Conservation (phyloP, 192 early-diverging fungal genomes). For the Linnemannia elongata region DNA sequence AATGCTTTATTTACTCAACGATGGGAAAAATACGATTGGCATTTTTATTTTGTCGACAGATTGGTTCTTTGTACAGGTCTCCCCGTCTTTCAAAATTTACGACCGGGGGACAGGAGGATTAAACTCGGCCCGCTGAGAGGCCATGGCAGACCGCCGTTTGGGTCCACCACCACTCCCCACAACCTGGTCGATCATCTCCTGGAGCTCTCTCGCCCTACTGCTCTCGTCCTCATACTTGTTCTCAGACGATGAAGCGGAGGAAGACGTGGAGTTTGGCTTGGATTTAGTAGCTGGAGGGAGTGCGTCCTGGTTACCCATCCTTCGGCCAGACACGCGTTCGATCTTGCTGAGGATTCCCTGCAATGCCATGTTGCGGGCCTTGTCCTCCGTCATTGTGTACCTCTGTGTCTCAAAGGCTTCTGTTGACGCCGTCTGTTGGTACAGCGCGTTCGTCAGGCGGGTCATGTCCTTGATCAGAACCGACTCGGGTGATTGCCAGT, state of each 20-base stretch:
- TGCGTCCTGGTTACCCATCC: conserved; percentile 65
- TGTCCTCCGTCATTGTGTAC: conserved; percentile 57
- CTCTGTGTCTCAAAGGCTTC: conserved; percentile 59
- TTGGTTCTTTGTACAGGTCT: too few species aligned
- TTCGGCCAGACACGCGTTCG: conserved; percentile 55
- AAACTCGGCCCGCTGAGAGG: conserved; percentile 47
- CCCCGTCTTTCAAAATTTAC: neutral
- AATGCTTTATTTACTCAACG: too few species aligned
- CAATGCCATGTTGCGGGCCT: conserved; percentile 62
- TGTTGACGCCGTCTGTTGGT: conserved; percentile 50
- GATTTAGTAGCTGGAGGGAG: conserved; percentile 56
- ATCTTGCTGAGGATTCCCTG: conserved; percentile 61
- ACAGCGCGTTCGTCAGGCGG: conserved; percentile 58
- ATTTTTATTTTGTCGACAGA: too few species aligned
- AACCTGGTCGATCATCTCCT: conserved; percentile 46
- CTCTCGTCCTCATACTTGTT: neutral
- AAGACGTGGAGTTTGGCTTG: conserved; percentile 63
- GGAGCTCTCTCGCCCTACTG: conserved; percentile 17
- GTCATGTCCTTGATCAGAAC: conserved; percentile 63
- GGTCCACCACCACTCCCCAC: conserved; percentile 35
- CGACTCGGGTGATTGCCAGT: conserved; percentile 65
- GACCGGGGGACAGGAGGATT: conserved; percentile 4
- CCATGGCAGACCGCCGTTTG: conserved; percentile 24
- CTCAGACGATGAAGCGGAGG: conserved; percentile 17
- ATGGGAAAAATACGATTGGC: too few species aligned